Base-by-base conservation (phyloP, 2,329 filamentous ascomycete species). In the Fusarium subtropicale region DNA sequence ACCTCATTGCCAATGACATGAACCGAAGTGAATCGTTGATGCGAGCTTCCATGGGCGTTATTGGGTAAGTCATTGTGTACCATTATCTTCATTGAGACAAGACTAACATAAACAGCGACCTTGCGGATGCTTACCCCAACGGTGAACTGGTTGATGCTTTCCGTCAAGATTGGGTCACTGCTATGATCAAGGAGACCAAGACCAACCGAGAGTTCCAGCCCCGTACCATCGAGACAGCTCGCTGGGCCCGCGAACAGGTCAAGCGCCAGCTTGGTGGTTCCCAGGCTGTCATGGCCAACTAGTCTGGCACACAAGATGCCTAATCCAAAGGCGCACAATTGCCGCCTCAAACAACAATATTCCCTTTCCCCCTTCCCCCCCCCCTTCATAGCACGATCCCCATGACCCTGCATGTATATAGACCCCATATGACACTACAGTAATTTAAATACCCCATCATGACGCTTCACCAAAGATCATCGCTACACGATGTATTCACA, bases 161-260 rank as follows among this genome's bases (percentile, higher is more conserved):
- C 89, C 92, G 94, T 71, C 88, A 93, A 75, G 94, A 97, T 22
- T 98, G 95, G 93, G 83, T 99, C 61, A 94, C 91, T 28, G 82
- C 86, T 30, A 91, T 99, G 85, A 94, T 97, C 76, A 94, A 95
- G 82, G 94, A 98, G 80, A 95, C 93, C 47, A 92, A 94, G 76
- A 87, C 89, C 62, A 97, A 96, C 85, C 91, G 92, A 73, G 94
- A 98, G 47, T 97, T 92, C 83, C 87, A 90, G 73, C 77, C 87
- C 30, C 92, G 94, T 68, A 99, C 96, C 5, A 91, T 96, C 71
- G 93, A 97, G 71, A 98, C 96, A 47, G 96, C 96, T 77, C 92
- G 95, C 75, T 99, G 96, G 96, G 94, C 96, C 68, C 91, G 95
- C 65, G 96, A 98, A 82, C 94, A 97, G 80, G 94, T 98, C 79